Base-by-base conservation (phyloP, 805 yeast species). In the Myxozyma melibiosi region DNA sequence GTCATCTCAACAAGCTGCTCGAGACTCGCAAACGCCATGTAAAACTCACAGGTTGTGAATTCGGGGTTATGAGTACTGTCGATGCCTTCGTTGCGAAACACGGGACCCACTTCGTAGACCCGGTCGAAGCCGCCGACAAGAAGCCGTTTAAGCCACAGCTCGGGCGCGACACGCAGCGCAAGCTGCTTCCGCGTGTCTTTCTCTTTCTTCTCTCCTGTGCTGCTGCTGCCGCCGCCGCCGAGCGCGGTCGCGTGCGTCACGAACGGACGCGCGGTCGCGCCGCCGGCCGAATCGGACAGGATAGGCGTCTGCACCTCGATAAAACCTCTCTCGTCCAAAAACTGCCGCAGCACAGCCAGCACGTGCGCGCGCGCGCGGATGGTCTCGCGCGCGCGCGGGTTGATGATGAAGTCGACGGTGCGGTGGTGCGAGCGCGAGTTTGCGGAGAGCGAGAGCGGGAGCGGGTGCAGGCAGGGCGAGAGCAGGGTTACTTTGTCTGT, bases 41-140 rank as follows among this genome's bases (percentile, higher is more conserved):
- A 92, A 77, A 92, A 92, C 78, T 92, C 99, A 81, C 98, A 92
- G 57, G 98, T 92, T 69, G 98, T 92, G 78, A 92, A 92, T 78
- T 92, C 99, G 57, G 98, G 98, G 82, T 92, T 92, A 77, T 92
- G 99, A 63, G 97, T 92, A 91, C 87, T 84, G 76, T 92, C 99
- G 63, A 94, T 90, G 75, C 98, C 97, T 28, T 94, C 99, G 67
- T 94, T 94, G 66, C 99, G 78, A 71, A 91, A 94, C 44, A 79
- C 84, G 51, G 81, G 79, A 0, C 97, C 97, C 51, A 94, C 81
- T 67, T 94, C 98, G 71, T 82, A 94, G 1, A 94, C 85, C 63
- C 81, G 83, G 64, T 91, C 96, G 66, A 91, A 83, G 1, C 99
- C 99, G 6, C 88, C 79, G 33, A 92, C 83, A 1, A 90, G 80